These are phyloP conservation scores for Colletotrichum brevisporum DNA, from an alignment of 2,329 filamentous ascomycete species.

Conservation along the genomic window DNA sequence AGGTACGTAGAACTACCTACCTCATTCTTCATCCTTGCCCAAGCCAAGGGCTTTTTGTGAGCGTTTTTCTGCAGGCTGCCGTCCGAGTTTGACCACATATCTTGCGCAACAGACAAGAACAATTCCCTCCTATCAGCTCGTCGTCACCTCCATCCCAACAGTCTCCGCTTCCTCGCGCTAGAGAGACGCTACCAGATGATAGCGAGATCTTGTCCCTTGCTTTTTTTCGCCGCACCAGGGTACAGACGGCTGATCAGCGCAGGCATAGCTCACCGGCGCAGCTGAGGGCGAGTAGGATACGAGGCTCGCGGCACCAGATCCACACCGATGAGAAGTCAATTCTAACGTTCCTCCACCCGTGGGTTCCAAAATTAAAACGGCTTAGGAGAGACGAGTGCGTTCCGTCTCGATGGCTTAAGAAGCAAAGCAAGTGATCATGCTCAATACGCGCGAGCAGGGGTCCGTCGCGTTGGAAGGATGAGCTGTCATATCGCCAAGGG, in stretches of 20 bases:
- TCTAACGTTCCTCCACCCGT: background rate
- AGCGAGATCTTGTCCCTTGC: background rate
- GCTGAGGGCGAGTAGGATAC: slow-evolving; percentile 27
- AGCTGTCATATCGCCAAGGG: slow-evolving; percentile 30
- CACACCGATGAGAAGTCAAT: slow-evolving; percentile 25
- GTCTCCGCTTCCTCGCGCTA: background rate
- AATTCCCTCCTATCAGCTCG: background rate
- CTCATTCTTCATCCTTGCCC: slow-evolving; percentile 13
- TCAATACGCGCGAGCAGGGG: slow-evolving; percentile 20
- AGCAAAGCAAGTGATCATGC: slow-evolving; percentile 3
- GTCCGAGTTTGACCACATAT: background rate
- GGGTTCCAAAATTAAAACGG: background rate
- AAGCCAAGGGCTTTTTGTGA: background rate
- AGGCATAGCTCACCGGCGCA: slow-evolving; percentile 27
- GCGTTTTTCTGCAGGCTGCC: slow-evolving; percentile 16
- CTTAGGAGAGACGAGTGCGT: background rate
- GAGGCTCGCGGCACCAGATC: slow-evolving; percentile 13
- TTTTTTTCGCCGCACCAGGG: background rate
- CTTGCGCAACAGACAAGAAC: background rate
- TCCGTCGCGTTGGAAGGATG: slow-evolving; percentile 7
- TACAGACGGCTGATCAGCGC: slow-evolving; percentile 26
- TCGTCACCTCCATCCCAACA: background rate
- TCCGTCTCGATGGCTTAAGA: background rate
- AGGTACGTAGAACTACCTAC: background rate
- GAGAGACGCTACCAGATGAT: background rate